Evolutionary conservation across 2,329 filamentous ascomycete genomes (phyloP), one percentile per base, ranked within the genome.

Genomic region (Penicillium corylophilum): DNA sequence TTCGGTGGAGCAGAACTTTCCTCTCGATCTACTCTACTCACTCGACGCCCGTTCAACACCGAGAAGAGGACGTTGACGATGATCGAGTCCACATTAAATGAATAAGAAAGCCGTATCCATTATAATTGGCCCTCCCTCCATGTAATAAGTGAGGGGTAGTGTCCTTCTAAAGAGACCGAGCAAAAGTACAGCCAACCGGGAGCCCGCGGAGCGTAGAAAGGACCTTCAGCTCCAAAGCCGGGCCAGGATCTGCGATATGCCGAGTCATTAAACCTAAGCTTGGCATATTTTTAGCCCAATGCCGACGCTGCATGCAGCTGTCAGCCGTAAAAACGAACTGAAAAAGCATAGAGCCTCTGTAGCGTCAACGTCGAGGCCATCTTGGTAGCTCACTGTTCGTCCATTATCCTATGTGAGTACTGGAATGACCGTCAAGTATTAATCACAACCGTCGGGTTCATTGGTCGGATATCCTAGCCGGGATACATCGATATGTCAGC

Each of bases 401-500:
- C 39, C 40, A 28, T 22, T 16, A n/a, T 20, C 20, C 3, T 9
- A 24, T 44, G 28, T n/a, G 24, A 13, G 20, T n/a, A 29, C 16
- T 48, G 35, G 28, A 41, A 20, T 26, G 45, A 42, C 43, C 22
- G 39, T 29, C 50, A 38, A 18, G 16, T 26, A 43, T 39, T 12
- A 46, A 31, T 26, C 13, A 31, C 35, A 2, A 36, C 26, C 40
- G 22, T n/a, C n/a, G 10, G 13, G 26, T 12, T 48, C 15, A 54
- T 55, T 61, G 51, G 55, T 38, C 39, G 33, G 18, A n/a, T n/a
- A n/a, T n/a, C n/a, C n/a, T n/a, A n/a, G n/a, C n/a, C n/a, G n/a
- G n/a, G 36, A 49, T 26, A 38, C 26, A 44, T 51, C 22, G 28
- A 44, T 45, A 40, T 26, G 45, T 33, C 38, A 58, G 53, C 43